Percentiles rank a stretch among this genome's conserved stretches.
Conservation (phyloP, 169 alveolate genomes). For the Plasmodium cynomolgi region DNA sequence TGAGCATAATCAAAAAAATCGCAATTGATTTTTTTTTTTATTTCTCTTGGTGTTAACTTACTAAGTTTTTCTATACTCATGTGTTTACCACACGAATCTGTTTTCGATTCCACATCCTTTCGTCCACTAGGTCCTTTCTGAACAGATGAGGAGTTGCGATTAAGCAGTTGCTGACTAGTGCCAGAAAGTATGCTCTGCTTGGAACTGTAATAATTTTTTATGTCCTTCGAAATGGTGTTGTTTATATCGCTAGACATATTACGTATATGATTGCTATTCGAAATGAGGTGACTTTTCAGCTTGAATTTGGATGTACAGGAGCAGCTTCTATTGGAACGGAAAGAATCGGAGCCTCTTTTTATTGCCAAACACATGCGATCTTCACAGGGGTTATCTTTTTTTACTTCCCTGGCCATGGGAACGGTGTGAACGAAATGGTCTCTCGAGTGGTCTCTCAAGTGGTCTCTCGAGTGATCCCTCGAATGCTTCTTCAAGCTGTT, state of each 20-base stretch:
- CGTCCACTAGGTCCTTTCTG: not conserved
- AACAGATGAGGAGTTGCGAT: not conserved
- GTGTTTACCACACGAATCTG: not conserved
- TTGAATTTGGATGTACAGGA: slow-evolving; percentile 44
- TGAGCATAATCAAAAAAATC: slow-evolving; percentile 27
- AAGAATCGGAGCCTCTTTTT: not conserved
- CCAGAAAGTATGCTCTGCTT: slow-evolving; percentile 18
- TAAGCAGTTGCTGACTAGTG: not conserved
- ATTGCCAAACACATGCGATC: not conserved
- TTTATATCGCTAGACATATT: slow-evolving; percentile 49
- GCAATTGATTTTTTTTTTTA: not conserved
- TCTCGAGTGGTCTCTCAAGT: not conserved
- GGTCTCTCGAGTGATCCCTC: not conserved
- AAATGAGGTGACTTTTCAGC: slow-evolving; percentile 29
- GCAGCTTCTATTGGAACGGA: slow-evolving; percentile 43
- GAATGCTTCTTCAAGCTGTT: not conserved
- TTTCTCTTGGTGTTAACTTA: not conserved
- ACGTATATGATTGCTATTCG: slow-evolving; percentile 25
- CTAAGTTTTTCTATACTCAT: not conserved
- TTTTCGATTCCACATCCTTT: not conserved
- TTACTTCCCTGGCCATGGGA: not conserved
- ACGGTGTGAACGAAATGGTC: not conserved
- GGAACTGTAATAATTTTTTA: slow-evolving; percentile 33
- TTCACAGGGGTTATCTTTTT: not conserved
- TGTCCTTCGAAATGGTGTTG: slow-evolving; percentile 24